These are phyloP conservation scores for Gypsophila paniculata DNA, from an alignment of 179 eudicot genomes.

Conservation along the genomic window DNA sequence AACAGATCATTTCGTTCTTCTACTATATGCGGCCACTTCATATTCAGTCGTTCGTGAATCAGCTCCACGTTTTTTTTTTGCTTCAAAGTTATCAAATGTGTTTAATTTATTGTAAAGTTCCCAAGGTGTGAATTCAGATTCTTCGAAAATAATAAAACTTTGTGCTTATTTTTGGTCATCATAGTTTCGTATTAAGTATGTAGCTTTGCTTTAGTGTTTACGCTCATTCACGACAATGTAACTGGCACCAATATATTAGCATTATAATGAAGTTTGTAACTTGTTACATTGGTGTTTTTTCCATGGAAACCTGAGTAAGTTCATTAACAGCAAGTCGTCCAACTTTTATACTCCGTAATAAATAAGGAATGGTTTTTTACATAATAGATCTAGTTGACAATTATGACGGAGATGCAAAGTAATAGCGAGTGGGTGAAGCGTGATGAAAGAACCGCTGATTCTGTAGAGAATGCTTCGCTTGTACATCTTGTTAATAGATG, in stretches of 20 bases:
- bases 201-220: neutral
- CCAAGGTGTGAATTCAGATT: neutral
- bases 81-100: neutral
- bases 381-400: no score
- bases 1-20: conserved; percentile 15
- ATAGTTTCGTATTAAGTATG: neutral
- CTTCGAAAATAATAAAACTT: neutral
- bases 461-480: no score
- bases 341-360: no score
- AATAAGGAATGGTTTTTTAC: no score
- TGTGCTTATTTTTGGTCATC: neutral
- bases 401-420: neutral
- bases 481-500: no score
- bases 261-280: no score
- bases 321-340: no score
- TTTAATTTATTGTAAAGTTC: conserved; percentile 2
- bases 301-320: no score
- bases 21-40: neutral
- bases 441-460: neutral
- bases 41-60: neutral
- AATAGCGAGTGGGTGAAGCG: neutral
- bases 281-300: no score
- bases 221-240: no score
- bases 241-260: no score
- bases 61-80: neutral